A percentile compares a stretch with the other conserved stretches of the same genome.
phyloP scores from a whole-genome alignment of 164 flowering plant species.

The Pachysandra terminalis region DNA sequence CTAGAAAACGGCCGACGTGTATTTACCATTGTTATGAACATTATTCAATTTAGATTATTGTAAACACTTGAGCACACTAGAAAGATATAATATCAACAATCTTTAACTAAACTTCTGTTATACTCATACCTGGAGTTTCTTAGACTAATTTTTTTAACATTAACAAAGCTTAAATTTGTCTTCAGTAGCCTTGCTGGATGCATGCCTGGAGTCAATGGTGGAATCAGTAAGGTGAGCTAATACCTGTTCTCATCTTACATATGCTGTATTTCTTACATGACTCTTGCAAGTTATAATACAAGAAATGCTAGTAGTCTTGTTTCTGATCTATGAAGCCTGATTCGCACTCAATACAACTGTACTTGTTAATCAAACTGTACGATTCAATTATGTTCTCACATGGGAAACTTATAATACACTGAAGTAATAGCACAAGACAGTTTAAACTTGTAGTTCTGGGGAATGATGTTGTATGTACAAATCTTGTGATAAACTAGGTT shows the following conservation, averaged over 20 bases:
- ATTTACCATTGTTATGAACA: too few species aligned
- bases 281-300: not conserved
- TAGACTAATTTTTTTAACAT: too few species aligned
- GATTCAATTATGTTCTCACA: not conserved
- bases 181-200: too few species aligned
- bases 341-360: not conserved
- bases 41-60: too few species aligned
- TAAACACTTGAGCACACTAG: too few species aligned
- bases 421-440: not conserved
- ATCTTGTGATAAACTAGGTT: constrained; percentile 13
- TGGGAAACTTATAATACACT: not conserved
- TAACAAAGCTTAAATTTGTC: too few species aligned
- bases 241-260: not conserved
- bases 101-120: too few species aligned
- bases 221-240: not conserved
- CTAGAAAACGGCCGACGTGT: too few species aligned
- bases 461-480: constrained; percentile 2
- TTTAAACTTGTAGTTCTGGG: not conserved
- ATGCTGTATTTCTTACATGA: not conserved
- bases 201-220: too few species aligned
- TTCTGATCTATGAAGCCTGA: not conserved
- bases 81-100: too few species aligned
- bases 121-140: too few species aligned
- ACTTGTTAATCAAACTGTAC: not conserved
- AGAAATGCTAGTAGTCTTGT: too few species aligned